Evolutionary conservation across 2,329 filamentous ascomycete genomes (phyloP).

Genomic region (Niveomyces coronatus): DNA sequence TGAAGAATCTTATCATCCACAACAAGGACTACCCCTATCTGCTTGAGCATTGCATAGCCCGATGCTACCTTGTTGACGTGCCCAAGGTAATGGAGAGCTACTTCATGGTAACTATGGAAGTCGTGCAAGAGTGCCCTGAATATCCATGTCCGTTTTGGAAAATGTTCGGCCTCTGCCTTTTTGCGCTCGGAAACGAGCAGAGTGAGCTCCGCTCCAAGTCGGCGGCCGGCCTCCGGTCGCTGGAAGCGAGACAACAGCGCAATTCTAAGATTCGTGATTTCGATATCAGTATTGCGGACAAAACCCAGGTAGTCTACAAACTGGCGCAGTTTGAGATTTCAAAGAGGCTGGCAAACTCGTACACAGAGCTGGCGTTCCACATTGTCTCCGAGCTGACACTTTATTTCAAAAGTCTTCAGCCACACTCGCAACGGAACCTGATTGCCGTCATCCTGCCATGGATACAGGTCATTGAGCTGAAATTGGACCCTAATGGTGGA

Average conservation of each 20-base stretch:
- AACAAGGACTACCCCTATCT: slow-evolving; percentile 82
- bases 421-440: slow-evolving; percentile 81
- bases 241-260: slow-evolving; percentile 69
- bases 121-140: slow-evolving; percentile 72
- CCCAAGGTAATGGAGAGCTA: slow-evolving; percentile 88
- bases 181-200: slow-evolving; percentile 85
- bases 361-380: slow-evolving; percentile 80
- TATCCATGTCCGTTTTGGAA: slow-evolving; percentile 87
- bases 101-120: slow-evolving; percentile 82
- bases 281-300: slow-evolving; percentile 96
- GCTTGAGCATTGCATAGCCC: slow-evolving; percentile 79
- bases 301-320: slow-evolving; percentile 97
- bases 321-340: slow-evolving; percentile 95
- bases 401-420: slow-evolving; percentile 80
- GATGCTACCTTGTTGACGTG: slow-evolving; percentile 75
- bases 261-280: slow-evolving; percentile 93
- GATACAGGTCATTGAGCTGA: slow-evolving; percentile 89
- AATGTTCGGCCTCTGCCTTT: slow-evolving; percentile 75
- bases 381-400: slow-evolving; percentile 93
- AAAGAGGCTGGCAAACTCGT: slow-evolving; percentile 75
- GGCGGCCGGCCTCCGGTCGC: slow-evolving; percentile 63
- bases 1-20: slow-evolving; percentile 82
- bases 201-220: slow-evolving; percentile 85
- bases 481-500: slow-evolving; percentile 82
- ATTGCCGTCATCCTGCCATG: slow-evolving; percentile 91